Evolutionary conservation across 306 rosid species (phyloP), one percentile per base, ranked within the genome.

Genomic region (Sindora glabra): DNA sequence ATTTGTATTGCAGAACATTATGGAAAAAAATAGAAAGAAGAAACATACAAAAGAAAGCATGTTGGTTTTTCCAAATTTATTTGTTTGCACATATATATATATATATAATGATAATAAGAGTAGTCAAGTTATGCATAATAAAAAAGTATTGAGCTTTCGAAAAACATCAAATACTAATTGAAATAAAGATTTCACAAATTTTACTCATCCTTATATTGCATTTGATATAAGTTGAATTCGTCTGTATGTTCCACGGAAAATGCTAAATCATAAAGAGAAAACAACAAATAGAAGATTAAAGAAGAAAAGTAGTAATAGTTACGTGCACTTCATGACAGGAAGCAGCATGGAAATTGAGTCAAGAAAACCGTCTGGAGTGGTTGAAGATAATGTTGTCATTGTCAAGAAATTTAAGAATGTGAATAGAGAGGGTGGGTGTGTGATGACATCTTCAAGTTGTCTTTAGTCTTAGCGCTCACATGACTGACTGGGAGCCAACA

Each of bases 301-400:
- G 10, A 29, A 24, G 65, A 65, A 25, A 59, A 53, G 16, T 5
- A 51, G 68, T 48, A 59, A 63, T 10, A 48, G 64, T 58, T 67
- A 58, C 74, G 75, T 70, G 72, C 5, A 71, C 17, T 10, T 18
- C 68, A 65, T 55, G 81, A 65, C 64, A 29, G 42, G 46, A 33
- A 33, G 51, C n/a, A n/a, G n/a, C n/a, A n/a, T n/a, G 49, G 36
- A 50, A 48, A 67, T 29, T 42, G n/a, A 74, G 75, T 77, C 80
- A 74, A 74, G 64, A 71, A 79, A 73, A 70, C 4, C 82, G 83
- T 73, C 83, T 67, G 18, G 67, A 56, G 73, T 70, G 33, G 73
- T 77, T 60, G 68, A 66, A 64, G 49, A 42, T 51, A 45, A 22
- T 39, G 65, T 48, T n/a, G n/a, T n/a, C n/a, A n/a, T n/a, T n/a